These are phyloP conservation scores for Trichoderma sp. DNA, from an alignment of 2,329 filamentous ascomycete species.

Conservation along the genomic window DNA sequence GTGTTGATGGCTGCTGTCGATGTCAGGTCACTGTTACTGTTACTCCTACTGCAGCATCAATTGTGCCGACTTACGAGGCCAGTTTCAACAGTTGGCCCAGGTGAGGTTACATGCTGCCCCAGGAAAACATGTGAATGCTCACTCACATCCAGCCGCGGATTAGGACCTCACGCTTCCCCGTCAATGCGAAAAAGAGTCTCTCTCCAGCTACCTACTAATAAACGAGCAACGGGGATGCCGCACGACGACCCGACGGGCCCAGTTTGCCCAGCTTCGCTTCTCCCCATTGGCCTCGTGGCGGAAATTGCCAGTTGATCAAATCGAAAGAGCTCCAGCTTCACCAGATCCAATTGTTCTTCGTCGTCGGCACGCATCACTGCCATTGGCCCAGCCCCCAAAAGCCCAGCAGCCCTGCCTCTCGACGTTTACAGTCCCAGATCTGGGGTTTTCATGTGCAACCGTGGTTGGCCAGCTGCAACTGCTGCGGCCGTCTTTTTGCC, in stretches of 20 bases:
- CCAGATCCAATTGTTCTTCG: not conserved
- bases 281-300: constrained; percentile 3
- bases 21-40: not conserved
- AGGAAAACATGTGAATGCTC: constrained; percentile 3
- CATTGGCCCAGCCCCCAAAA: constrained; percentile 6
- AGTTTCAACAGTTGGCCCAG: not conserved
- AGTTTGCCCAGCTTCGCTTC: not conserved
- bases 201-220: not conserved
- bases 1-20: not conserved
- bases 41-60: not conserved
- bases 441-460: constrained; percentile 3
- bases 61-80: not conserved
- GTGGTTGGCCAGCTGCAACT: constrained; percentile 13
- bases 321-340: not conserved
- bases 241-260: constrained; percentile 14
- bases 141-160: not conserved
- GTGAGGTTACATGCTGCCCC: not conserved
- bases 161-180: not conserved
- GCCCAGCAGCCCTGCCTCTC: not conserved
- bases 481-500: not conserved
- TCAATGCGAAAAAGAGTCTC: not conserved
- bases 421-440: not conserved
- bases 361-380: not conserved
- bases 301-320: constrained; percentile 5
- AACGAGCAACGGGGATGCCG: constrained; percentile 13